Percentiles rank a stretch among this genome's conserved stretches.
phyloP scores from a whole-genome alignment of 2,329 filamentous ascomycete species.

The Colletotrichum simmondsii region DNA sequence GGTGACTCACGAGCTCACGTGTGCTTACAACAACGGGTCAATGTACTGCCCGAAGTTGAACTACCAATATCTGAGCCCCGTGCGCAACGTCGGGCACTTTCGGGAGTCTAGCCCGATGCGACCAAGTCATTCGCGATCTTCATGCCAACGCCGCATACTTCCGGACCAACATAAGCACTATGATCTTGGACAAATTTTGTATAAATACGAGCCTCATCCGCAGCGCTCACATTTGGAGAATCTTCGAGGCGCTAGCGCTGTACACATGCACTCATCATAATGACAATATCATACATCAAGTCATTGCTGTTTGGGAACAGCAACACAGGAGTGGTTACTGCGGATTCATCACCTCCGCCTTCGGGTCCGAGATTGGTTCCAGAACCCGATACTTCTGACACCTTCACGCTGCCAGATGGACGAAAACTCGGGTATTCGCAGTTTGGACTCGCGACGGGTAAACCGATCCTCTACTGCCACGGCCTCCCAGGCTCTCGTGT shows the following conservation, averaged over 20 bases:
- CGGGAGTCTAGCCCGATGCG: not conserved
- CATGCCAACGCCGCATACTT: not conserved
- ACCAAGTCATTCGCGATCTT: not conserved
- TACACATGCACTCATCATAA: not conserved
- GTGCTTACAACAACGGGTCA: not conserved
- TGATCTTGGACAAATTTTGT: not conserved
- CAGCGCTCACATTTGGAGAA: too few relatives aligned
- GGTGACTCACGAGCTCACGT: not conserved
- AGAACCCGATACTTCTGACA: constrained; percentile 35
- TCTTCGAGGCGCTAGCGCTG: too few relatives aligned
- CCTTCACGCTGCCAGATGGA: constrained; percentile 50
- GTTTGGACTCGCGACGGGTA: constrained; percentile 45
- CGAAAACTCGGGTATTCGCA: constrained; percentile 53
- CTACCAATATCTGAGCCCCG: too few relatives aligned
- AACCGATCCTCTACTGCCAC: constrained; percentile 53
- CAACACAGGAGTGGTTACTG: not conserved
- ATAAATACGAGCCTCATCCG: not conserved
- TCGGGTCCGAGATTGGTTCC: constrained; percentile 20
- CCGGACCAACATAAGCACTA: not conserved
- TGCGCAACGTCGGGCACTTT: not conserved
- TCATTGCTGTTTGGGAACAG: constrained; percentile 10
- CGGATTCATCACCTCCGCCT: not conserved
- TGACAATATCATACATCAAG: constrained; percentile 12
- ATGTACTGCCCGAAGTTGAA: too few relatives aligned
- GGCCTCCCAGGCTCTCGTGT: constrained; percentile 54